Conservation (phyloP, 1,139 yeast genomes). For the Trichomonascaceae sp. region DNA sequence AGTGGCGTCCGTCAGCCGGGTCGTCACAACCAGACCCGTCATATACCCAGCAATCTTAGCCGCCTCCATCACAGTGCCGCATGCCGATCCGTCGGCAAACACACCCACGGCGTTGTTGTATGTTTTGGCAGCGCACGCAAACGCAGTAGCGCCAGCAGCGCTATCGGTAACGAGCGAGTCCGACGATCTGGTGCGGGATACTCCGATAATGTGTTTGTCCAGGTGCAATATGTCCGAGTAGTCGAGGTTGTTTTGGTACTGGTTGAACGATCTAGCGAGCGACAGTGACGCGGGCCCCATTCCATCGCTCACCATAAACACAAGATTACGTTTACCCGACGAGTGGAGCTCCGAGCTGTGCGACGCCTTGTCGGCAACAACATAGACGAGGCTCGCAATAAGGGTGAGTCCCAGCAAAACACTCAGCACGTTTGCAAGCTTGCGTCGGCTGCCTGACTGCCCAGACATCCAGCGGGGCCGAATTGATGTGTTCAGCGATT, state of each 20-base stretch:
- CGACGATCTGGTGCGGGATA: conserved; percentile 64
- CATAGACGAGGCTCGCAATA: background rate
- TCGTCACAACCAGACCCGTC: conserved; percentile 81
- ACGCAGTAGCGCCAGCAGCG: conserved; percentile 93
- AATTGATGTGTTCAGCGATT: too few species aligned
- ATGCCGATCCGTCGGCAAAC: conserved; percentile 43
- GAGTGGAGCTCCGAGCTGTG: too few species aligned
- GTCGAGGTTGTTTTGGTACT: conserved; percentile 38
- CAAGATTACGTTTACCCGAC: conserved; percentile 39
- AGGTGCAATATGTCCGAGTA: conserved; percentile 41
- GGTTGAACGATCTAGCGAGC: conserved; percentile 58
- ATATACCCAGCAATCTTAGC: conserved; percentile 61
- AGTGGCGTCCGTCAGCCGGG: conserved; percentile 74
- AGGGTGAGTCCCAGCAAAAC: background rate
- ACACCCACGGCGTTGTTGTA: conserved; percentile 84
- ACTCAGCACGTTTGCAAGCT: background rate
- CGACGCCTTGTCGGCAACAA: background rate
- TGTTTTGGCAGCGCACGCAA: conserved; percentile 62
- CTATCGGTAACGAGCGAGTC: conserved; percentile 70
- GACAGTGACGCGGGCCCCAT: conserved; percentile 82
- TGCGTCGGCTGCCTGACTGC: too few species aligned
- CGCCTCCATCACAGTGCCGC: conserved; percentile 77
- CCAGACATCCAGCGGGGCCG: too few species aligned
- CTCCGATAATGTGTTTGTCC: conserved; percentile 60
- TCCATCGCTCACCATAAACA: conserved; percentile 84